Base-by-base conservation (phyloP, 164 flowering plant species). In the Dillenia turbinata region DNA sequence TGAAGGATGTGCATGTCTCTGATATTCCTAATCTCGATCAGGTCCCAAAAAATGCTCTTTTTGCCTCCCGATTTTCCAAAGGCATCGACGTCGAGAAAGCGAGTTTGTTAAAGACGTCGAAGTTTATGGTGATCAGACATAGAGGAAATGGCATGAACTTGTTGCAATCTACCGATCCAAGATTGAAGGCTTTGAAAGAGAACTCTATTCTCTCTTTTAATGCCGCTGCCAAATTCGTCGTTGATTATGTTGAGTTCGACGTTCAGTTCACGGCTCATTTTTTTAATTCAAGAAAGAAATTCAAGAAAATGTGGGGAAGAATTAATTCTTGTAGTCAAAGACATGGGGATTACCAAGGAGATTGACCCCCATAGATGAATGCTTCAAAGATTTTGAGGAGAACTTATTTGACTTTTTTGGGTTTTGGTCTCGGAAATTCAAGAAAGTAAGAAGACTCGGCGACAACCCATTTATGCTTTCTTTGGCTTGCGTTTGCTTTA, bases 61-160 rank as follows among this genome's bases (percentile, higher is more conserved):
- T 17, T 53, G 58, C 79, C 54, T 9, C 60, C 10, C 69, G 61
- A 2, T 67, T 71, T 52, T 54, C 78, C 13, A 65, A 55, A 64
- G 78, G 77, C 3, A 57, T 50, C 2, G 82, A 73, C 3, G 3
- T 63, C 44, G 69, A 69, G 44, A 15, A 61, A 55, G 9, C 53
- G 46, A 46, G 26, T 49, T 48, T 9, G 67, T 19, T 52, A 3
- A 66, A 71, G 53, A 40, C 54, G 44, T 54, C 73, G 52, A 82
- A 82, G 64, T 87, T 89, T 24, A 1, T 74, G 57, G 90, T 92
- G 75, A 75, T 92, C 44, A 96, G 97, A 3, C 97, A 92, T 70
- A 75, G 97, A 58, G 97, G 97, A 9, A 65, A 68, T 61, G 97
- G 96, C 11, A 92, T 92, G 97, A 92, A 92, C 76, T 63, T 72